Conservation (phyloP, 1,139 yeast genomes). For the Zygoascus hellenicus region DNA sequence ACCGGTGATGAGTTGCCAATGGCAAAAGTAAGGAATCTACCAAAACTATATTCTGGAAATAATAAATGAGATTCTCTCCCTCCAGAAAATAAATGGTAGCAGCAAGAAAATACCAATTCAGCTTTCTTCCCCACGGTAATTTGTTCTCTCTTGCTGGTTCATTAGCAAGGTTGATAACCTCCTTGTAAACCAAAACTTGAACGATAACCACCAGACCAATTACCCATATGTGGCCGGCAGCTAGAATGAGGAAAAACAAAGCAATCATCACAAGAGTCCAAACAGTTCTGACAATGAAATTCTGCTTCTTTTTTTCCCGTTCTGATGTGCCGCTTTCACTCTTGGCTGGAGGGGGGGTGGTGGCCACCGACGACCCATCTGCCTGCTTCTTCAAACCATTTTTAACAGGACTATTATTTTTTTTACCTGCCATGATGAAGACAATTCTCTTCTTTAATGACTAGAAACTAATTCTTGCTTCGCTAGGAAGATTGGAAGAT, state of each 20-base stretch:
- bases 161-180: slow-evolving; percentile 76
- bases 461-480: no score
- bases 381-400: background rate
- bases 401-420: background rate
- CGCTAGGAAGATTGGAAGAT: no score
- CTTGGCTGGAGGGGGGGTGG: background rate
- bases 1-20: slow-evolving; percentile 64
- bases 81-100: slow-evolving; percentile 85
- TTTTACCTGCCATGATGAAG: slow-evolving; percentile 2
- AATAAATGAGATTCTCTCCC: slow-evolving; percentile 74
- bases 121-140: slow-evolving; percentile 73
- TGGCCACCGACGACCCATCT: background rate
- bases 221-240: slow-evolving; percentile 85
- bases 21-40: slow-evolving; percentile 38
- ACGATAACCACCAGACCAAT: slow-evolving; percentile 64
- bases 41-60: slow-evolving; percentile 45
- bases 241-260: slow-evolving; percentile 62
- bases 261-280: slow-evolving; percentile 93
- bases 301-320: slow-evolving; percentile 61
- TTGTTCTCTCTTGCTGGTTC: slow-evolving; percentile 81
- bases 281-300: slow-evolving; percentile 80
- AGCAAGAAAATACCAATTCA: slow-evolving; percentile 73
- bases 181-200: slow-evolving; percentile 82
- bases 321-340: slow-evolving; percentile 2
- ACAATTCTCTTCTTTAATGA: no score